Base-by-base conservation (phyloP, 2,329 filamentous ascomycete species). In the Apiospora phragmitis region DNA sequence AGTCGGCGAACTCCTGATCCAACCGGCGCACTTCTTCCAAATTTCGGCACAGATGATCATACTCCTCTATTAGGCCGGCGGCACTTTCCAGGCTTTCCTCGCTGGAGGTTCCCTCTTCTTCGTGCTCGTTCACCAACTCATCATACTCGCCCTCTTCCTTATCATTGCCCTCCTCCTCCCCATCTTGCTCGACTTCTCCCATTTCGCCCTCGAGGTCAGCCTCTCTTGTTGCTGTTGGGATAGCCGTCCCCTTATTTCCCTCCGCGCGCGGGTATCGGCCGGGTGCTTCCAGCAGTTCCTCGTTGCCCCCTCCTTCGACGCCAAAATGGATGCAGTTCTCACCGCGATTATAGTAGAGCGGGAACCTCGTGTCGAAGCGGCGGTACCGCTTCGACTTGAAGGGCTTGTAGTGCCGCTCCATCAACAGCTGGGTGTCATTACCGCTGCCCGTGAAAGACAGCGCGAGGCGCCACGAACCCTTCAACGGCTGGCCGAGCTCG, bases 241-340 rank as follows among this genome's bases (percentile, higher is more conserved):
- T 8, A 41, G 3, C 32, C 26, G 4, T 32, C 49, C 32, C 3
- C 4, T 55, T 55, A 12, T 32, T 55, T 14, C 24, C 49, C 47
- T 51, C 3, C 12, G 12, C 49, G 26, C 24, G 14, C 49, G 24
- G 49, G 14, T 55, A 55, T 0, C 49, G 24, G 8, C 24, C 7
- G 2, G 26, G 24, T 7, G 18, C 43, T 18, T 24, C 32, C 32
- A n/a, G 18, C 8, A 38, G 1, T 9, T 62, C 32, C 2, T 5
- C 3, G 1, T 62, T 38, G 3, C 38, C 55, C 18, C 38, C 29
- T 0, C 24, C 29, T 29, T 66, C 70, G 8, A 11, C 12, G 9
- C 69, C 71, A 2, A 70, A 12, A 26, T 70, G 69, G n/a, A 73
- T 71, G 32, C 70, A 70, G 62, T 70, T 73, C 43, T 62, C 71